A percentile compares a stretch with the other conserved stretches of the same genome.
These are phyloP conservation scores for Entoloma clypeatum DNA, from an alignment of 1,284 basidiomycete species.

Conservation along the genomic window DNA sequence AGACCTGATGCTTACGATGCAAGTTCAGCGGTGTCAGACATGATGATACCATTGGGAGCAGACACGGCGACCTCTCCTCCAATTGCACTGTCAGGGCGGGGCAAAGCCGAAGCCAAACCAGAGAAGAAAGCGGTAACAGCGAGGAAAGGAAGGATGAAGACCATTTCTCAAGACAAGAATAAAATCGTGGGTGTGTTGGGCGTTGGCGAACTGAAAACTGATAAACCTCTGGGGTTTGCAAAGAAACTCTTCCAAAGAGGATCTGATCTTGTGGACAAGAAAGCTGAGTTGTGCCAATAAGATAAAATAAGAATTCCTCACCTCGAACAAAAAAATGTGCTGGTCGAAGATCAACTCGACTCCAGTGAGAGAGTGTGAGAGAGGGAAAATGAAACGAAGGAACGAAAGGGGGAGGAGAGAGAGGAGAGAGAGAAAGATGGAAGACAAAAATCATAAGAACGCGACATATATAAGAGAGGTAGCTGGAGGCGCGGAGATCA, in stretches of 20 bases:
- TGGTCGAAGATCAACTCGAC: constrained; percentile 66
- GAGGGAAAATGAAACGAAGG: constrained; percentile 22
- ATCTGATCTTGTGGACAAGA: constrained; percentile 36
- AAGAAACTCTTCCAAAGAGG: constrained; percentile 71
- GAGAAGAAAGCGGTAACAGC: constrained; percentile 50
- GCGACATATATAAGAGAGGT: constrained; percentile 8
- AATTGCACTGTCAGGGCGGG: constrained; percentile 43
- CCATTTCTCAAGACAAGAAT: constrained; percentile 46
- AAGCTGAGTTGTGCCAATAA: constrained; percentile 1
- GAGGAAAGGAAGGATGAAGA: constrained; percentile 49
- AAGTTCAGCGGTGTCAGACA: constrained; percentile 30
- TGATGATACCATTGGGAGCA: constrained; percentile 40
- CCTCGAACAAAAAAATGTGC: constrained; percentile 54
- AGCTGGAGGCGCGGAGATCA: constrained; percentile 19
- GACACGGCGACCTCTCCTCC: constrained; percentile 44
- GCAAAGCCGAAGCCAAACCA: constrained; percentile 46
- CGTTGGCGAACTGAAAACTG: constrained; percentile 43
- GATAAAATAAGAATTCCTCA: constrained; percentile 23
- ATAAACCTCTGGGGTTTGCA: constrained; percentile 52
- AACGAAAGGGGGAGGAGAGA: constrained; percentile 24
- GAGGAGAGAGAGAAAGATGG: constrained; percentile 11
- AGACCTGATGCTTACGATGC: constrained; percentile 20
- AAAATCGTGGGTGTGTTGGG: constrained; percentile 46
- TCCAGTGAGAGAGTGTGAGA: constrained; percentile 33
- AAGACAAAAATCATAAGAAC: background rate